Evolutionary conservation across 108 stramenopile genomes (phyloP).

Genomic region (Hondaea fermentalgiana): DNA sequence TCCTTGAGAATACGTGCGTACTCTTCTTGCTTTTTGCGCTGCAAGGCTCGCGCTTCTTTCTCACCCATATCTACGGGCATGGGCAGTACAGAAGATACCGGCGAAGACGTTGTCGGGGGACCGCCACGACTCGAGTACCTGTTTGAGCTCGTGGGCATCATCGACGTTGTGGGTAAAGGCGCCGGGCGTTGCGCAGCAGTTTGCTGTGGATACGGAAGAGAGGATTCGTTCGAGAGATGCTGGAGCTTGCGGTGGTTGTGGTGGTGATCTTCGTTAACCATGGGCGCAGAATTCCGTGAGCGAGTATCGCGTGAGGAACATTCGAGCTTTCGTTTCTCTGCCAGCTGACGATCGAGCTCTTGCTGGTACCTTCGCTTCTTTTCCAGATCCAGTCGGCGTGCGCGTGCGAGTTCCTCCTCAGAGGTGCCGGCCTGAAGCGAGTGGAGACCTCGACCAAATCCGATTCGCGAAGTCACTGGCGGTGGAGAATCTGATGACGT

Average conservation of each 20-base stretch:
- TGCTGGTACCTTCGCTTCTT: background rate
- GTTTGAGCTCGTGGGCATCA: background rate
- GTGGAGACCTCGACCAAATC: background rate
- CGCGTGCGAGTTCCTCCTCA: background rate
- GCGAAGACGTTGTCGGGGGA: background rate
- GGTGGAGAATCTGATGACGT: background rate
- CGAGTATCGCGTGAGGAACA: background rate
- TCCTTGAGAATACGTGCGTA: background rate
- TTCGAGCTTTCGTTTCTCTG: background rate
- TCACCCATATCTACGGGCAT: background rate
- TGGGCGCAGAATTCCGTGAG: background rate
- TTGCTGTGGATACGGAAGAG: too few species aligned
- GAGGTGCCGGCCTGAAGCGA: background rate
- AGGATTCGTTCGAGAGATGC: too few species aligned
- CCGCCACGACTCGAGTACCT: background rate
- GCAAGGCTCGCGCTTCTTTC: conserved; percentile 4
- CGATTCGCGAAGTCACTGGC: background rate
- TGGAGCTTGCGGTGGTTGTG: too few species aligned
- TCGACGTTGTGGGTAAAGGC: too few species aligned
- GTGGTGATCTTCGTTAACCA: background rate
- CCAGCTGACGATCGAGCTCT: background rate
- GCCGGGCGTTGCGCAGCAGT: too few species aligned
- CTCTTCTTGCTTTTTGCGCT: conserved; percentile 4
- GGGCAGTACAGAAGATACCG: background rate
- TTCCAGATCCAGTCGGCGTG: background rate